Evolutionary conservation across 352 stramenopile species (phyloP), one percentile per base, ranked within the genome.

Genomic region (Globisporangium iwayamae): DNA sequence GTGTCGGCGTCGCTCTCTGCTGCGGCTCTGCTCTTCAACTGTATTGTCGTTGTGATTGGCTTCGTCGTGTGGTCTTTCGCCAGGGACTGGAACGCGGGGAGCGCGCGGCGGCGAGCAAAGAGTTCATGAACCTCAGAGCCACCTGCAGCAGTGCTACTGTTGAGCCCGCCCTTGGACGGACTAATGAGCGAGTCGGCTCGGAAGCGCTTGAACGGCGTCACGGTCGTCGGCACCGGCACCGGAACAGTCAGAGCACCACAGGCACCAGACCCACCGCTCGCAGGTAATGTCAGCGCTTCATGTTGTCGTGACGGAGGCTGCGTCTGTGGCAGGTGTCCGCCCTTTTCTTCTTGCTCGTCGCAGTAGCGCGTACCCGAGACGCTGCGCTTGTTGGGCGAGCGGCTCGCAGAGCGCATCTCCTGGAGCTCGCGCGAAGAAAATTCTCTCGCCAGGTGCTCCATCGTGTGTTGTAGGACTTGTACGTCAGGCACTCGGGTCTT

Each of bases 341-440:
- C 7, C 13, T 57, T 45, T 4, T 45, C 22, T 14, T 43, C 46
- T 46, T 60, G 36, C 7, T 66, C 38, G 50, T 60, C 60, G 20
- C n/a, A 36, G 28, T 22, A 38, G 5, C 22, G 32, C n/a, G 47
- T 51, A 36, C 47, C 48, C 3, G 18, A 39, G 13, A 45, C 61
- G 32, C 30, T 56, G 61, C 61, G 62, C 45, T 67, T 63, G 34
- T 63, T 63, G 48, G 62, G 62, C 43, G 62, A 67, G 10, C 62
- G 46, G 30, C 54, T 66, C 48, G 60, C 50, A 1, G 51, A 46
- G 28, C 60, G 60, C 60, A 66, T 66, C 38, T 52, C 51, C 28
- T 13, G 50, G 11, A 54, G 60, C 51, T 8, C 22, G 41, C 56
- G 39, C 4, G 50, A 51, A 30, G 60, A 60, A 28, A 50, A 66